Conservation (phyloP, 2,329 filamentous ascomycete genomes). For the Aspergillaceae sp. region DNA sequence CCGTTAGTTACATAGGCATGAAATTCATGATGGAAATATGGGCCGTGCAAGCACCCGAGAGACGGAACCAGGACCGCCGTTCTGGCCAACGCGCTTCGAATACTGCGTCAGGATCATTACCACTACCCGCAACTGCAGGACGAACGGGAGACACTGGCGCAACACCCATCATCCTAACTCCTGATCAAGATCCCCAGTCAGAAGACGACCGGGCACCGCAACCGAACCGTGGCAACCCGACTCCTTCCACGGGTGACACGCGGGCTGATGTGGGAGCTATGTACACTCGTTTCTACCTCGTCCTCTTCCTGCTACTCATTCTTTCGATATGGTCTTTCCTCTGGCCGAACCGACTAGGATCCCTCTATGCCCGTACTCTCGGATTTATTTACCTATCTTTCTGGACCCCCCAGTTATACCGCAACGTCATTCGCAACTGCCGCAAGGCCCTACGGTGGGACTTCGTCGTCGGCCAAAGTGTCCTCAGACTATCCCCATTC, state of each 20-base stretch:
- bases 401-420: slow-evolving; percentile 85
- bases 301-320: slow-evolving; percentile 50
- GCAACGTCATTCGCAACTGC: slow-evolving; percentile 85
- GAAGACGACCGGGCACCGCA: slow-evolving; percentile 27
- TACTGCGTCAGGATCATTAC: slow-evolving; percentile 32
- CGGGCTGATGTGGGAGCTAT: slow-evolving; percentile 48
- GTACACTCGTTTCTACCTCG: slow-evolving; percentile 55
- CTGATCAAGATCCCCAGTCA: slow-evolving; percentile 46
- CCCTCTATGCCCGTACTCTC: slow-evolving; percentile 53
- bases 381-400: slow-evolving; percentile 74
- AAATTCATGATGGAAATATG: slow-evolving; percentile 61
- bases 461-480: slow-evolving; percentile 76
- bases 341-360: slow-evolving; percentile 46
- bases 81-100: slow-evolving; percentile 17
- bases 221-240: slow-evolving; percentile 23
- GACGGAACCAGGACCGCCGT: slow-evolving; percentile 27
- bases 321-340: slow-evolving; percentile 51
- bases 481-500: slow-evolving; percentile 69
- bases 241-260: slow-evolving; percentile 24
- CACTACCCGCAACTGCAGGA: slow-evolving; percentile 44
- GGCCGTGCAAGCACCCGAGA: slow-evolving; percentile 48
- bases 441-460: slow-evolving; percentile 85
- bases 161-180: slow-evolving; percentile 50
- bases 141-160: slow-evolving; percentile 39
- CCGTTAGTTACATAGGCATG: slow-evolving; percentile 55